A percentile compares a stretch with the other conserved stretches of the same genome.
Conservation (phyloP, 306 rosid species). For the Lagenaria siceraria region DNA sequence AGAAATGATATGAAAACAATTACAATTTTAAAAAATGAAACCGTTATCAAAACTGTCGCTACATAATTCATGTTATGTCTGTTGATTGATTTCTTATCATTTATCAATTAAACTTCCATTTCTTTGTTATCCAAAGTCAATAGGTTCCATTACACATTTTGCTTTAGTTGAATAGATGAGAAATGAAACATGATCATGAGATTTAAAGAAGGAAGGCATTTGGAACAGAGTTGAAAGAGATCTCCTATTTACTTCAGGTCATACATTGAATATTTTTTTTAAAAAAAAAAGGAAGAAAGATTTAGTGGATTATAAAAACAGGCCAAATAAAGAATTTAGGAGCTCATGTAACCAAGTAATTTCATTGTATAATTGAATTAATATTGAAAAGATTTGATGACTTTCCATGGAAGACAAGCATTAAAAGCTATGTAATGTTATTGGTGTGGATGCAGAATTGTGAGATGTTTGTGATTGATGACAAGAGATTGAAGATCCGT, state of each 20-base stretch:
- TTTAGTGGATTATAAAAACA: not conserved
- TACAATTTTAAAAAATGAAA: too few relatives aligned
- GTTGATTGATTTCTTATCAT: not conserved
- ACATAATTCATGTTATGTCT: not conserved
- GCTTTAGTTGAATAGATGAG: not conserved
- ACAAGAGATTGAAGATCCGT: slow-evolving; percentile 38
- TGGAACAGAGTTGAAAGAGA: not conserved
- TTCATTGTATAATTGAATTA: too few relatives aligned
- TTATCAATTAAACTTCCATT: not conserved
- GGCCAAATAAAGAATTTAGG: not conserved
- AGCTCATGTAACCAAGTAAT: not conserved
- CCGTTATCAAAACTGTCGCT: too few relatives aligned
- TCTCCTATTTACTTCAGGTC: not conserved
- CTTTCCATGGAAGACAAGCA: not conserved
- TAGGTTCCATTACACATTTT: not conserved
- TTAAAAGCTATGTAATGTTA: not conserved
- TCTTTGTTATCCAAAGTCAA: not conserved
- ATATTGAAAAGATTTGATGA: too few relatives aligned
- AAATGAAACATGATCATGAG: not conserved
- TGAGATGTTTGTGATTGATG: slow-evolving; percentile 65
- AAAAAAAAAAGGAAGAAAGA: not conserved
- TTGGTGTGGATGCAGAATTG: slow-evolving; percentile 27
- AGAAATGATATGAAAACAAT: not conserved
- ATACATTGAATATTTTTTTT: not conserved
- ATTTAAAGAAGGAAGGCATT: not conserved